Percentiles rank a stretch among this genome's conserved stretches.
Conservation (phyloP, 441 rosid species). For the Adansonia rubrostipa region DNA sequence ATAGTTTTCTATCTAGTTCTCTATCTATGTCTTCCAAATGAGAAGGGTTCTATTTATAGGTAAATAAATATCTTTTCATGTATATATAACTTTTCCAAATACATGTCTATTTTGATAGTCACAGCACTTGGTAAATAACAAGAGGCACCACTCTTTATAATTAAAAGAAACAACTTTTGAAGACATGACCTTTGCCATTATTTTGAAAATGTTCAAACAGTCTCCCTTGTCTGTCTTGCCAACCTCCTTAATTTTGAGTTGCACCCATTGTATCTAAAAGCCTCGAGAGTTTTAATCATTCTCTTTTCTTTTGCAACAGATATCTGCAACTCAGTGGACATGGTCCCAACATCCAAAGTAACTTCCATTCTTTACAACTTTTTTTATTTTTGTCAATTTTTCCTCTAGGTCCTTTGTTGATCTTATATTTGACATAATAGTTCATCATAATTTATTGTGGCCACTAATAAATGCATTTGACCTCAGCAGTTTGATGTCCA, state of each 20-base stretch:
- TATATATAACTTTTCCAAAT: too few species aligned
- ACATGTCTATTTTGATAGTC: too few species aligned
- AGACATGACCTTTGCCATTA: too few species aligned
- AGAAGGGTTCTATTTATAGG: too few species aligned
- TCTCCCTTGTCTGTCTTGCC: not conserved
- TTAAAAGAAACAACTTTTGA: too few species aligned
- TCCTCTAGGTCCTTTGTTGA: not conserved
- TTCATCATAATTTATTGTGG: not conserved
- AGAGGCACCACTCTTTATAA: too few species aligned
- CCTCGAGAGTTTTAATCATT: not conserved
- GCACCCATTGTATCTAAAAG: not conserved
- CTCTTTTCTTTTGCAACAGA: slow-evolving; percentile 30
- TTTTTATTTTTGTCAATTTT: not conserved
- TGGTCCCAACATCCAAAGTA: slow-evolving; percentile 32
- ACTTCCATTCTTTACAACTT: slow-evolving; percentile 12
- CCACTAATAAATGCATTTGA: slow-evolving; percentile 28
- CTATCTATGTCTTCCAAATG: too few species aligned
- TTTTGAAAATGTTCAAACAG: too few species aligned
- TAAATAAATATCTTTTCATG: too few species aligned
- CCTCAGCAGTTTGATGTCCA: slow-evolving; percentile 44
- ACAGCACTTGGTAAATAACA: too few species aligned
- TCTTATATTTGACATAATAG: not conserved
- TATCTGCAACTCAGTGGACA: slow-evolving; percentile 28
- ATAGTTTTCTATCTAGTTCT: too few species aligned
- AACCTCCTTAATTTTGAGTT: not conserved